A percentile compares a stretch with the other conserved stretches of the same genome.
phyloP scores from a whole-genome alignment of 257 asterid species.

The Penstemon davidsonii region DNA sequence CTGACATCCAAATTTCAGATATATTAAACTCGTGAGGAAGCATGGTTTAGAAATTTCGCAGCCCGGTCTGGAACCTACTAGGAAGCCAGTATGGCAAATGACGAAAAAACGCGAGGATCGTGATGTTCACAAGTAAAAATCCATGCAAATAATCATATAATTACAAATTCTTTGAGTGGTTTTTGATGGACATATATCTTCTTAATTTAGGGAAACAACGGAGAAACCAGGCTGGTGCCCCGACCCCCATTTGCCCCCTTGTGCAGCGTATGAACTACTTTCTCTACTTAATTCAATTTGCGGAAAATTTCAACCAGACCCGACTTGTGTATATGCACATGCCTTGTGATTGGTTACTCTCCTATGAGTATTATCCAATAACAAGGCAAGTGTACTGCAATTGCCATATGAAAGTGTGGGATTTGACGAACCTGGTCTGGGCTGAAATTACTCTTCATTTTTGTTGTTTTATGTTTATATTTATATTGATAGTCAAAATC shows the following conservation, averaged over 20 bases:
- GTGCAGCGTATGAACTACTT: slow-evolving; percentile 63
- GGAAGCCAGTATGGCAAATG: slow-evolving; percentile 69
- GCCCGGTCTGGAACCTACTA: slow-evolving; percentile 61
- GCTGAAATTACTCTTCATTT: neutral
- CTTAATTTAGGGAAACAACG: slow-evolving; percentile 47
- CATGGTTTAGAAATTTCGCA: slow-evolving; percentile 85
- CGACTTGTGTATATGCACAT: too few species aligned
- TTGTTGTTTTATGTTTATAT: neutral
- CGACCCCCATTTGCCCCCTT: slow-evolving; percentile 80
- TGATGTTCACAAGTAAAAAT: slow-evolving; percentile 76
- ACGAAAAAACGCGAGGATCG: slow-evolving; percentile 53
- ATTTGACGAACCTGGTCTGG: too few species aligned
- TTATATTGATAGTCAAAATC: neutral
- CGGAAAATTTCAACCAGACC: too few species aligned
- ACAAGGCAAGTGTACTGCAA: too few species aligned
- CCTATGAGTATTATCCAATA: too few species aligned
- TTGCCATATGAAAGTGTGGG: too few species aligned
- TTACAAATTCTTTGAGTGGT: neutral
- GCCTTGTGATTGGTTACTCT: too few species aligned
- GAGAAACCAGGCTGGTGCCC: slow-evolving; percentile 81
- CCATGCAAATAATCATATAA: neutral
- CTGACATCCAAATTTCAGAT: slow-evolving; percentile 37
- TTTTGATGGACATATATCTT: slow-evolving; percentile 9
- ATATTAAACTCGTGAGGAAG: slow-evolving; percentile 70
- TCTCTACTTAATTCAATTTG: neutral